Evolutionary conservation across 2,329 filamentous ascomycete genomes (phyloP), one percentile per base, ranked within the genome.

Genomic region (Phaeosphaeriaceae sp.): DNA sequence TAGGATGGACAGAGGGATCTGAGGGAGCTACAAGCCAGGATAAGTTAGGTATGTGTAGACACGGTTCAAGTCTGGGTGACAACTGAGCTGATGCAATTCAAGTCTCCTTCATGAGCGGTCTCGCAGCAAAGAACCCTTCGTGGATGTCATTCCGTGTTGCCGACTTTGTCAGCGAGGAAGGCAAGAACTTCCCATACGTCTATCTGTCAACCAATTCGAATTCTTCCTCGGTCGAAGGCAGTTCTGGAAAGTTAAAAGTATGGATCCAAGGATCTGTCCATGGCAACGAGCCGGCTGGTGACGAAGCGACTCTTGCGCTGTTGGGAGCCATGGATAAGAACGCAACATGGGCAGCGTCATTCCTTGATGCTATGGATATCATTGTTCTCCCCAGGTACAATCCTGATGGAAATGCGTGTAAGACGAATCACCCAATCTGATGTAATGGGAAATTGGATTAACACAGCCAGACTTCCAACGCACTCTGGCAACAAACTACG

Each of bases 221-320:
- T 24, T 24, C 53, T 10, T 54, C 63, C 1, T 20, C 60, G 2
- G 31, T 31, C 2, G 50, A 48, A 11, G 10, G 40, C 1, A 53
- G 53, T 6, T 55, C 66, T 41, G 54, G 54, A n/a, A 78, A 78
- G 51, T 44, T 78, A 11, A 64, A 69, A 21, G 69, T 79, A 15
- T 79, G 74, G 70, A 68, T 79, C 4, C 76, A 79, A 53, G 75
- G 70, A 7, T 71, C 62, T 13, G 70, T 76, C 1, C 76, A 78
- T 40, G 76, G 76, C 3, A 76, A 78, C 50, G 76, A 78, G 55
- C 75, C 76, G 7, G 76, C 72, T 9, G 76, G 74, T 9, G 75
- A 78, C 49, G 72, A 78, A 55, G 72, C 75, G 0, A 63, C 71
- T 11, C 63, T 76, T 10, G 76, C 76, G 0, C 58, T 78, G 1